Conservation (phyloP, 2,329 filamentous ascomycete genomes). For the Fusarium nurragi region DNA sequence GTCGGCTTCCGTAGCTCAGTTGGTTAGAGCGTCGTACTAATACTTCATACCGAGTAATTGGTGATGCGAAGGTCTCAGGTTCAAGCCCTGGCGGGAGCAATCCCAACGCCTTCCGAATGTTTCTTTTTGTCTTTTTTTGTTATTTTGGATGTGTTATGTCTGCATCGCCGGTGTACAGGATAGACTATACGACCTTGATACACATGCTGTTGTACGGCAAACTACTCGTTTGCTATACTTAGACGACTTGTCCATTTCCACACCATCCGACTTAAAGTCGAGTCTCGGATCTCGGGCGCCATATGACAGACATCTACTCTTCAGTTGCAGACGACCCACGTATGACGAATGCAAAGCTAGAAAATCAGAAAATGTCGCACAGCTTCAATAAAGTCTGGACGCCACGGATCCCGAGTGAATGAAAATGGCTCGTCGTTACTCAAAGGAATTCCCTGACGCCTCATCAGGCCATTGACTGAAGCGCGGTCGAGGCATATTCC, state of each 20-base stretch:
- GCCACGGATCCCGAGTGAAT: neutral
- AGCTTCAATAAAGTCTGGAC: neutral
- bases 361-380: slow-evolving; percentile 18
- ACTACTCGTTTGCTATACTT: too few species aligned
- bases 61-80: neutral
- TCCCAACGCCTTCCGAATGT: neutral
- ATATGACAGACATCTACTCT: too few species aligned
- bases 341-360: slow-evolving; percentile 21
- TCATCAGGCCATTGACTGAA: neutral
- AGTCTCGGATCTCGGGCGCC: too few species aligned
- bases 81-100: neutral
- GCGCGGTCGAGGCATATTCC: neutral
- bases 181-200: too few species aligned
- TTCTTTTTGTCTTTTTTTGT: neutral
- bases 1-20: neutral
- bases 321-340: slow-evolving; percentile 25
- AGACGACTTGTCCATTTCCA: too few species aligned
- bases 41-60: neutral
- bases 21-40: slow-evolving; percentile 1
- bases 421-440: neutral
- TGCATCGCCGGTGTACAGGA: neutral
- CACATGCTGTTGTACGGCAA: neutral
- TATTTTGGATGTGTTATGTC: neutral
- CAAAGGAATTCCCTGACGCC: neutral
- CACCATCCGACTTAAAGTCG: too few species aligned